These are phyloP conservation scores for Isatis tinctoria DNA, from an alignment of 345 rosid genomes.

Conservation along the genomic window DNA sequence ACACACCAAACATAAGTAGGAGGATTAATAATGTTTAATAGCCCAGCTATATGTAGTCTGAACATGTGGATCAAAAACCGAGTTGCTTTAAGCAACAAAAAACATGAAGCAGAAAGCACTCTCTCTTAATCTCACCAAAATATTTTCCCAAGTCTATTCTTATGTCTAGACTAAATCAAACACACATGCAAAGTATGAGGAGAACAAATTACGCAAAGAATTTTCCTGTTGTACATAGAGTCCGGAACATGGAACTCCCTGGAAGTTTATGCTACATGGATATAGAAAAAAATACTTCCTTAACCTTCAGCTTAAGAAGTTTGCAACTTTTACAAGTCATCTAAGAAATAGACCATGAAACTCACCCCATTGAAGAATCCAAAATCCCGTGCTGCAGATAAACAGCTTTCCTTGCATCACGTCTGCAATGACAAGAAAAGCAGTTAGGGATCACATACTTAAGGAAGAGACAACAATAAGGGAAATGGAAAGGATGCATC, in stretches of 20 bases:
- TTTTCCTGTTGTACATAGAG: no score
- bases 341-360: constrained; percentile 8
- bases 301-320: constrained; percentile 3
- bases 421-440: constrained; percentile 44
- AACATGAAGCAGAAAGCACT: no score
- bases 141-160: no score
- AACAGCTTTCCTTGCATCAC: constrained; percentile 86
- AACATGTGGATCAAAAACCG: no score
- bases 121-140: no score
- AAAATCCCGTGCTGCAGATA: constrained; percentile 88
- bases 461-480: neutral
- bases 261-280: neutral
- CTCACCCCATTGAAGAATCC: constrained; percentile 98
- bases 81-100: no score
- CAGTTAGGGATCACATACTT: constrained; percentile 11
- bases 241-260: no score
- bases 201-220: neutral
- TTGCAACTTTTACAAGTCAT: neutral
- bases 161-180: no score
- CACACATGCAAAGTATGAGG: no score
- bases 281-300: neutral
- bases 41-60: no score
- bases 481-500: neutral
- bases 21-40: no score
- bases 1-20: neutral